These are phyloP conservation scores for Chlamydomonas reinhardtii DNA, from an alignment of 163 green algal genomes.

Conservation along the genomic window DNA sequence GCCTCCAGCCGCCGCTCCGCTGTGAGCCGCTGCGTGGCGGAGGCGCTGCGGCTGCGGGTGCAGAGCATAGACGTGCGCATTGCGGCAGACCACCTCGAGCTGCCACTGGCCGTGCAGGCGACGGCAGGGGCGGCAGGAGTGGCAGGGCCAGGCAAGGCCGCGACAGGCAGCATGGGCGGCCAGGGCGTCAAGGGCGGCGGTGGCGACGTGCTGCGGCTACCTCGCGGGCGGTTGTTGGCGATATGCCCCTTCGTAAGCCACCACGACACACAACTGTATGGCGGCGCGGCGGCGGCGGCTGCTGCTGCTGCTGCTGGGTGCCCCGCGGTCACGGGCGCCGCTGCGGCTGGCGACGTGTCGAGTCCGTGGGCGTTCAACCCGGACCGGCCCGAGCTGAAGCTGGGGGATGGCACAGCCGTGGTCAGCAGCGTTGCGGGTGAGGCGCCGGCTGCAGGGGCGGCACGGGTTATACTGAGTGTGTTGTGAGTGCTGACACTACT, in stretches of 20 bases:
- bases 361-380: constrained; percentile 61
- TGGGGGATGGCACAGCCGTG: constrained; percentile 50
- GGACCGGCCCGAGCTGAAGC: constrained; percentile 40
- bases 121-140: no score
- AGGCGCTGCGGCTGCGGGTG: constrained; percentile 67
- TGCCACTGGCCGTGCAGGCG: constrained; percentile 23
- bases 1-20: constrained; percentile 49
- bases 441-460: background rate
- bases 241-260: constrained; percentile 74
- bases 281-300: background rate
- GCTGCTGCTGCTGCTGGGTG: background rate
- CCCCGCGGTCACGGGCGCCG: no score
- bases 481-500: no score
- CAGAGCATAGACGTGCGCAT: constrained; percentile 74
- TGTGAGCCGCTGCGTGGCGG: constrained; percentile 56
- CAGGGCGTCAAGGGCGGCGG: background rate
- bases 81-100: constrained; percentile 37
- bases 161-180: background rate
- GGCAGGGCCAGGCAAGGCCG: background rate
- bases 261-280: constrained; percentile 61
- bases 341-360: no score
- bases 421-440: constrained; percentile 48
- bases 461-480: no score
- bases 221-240: constrained; percentile 66
- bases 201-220: constrained; percentile 32